phyloP scores from a whole-genome alignment of 306 rosid genomes.

The Quercus gilva region DNA sequence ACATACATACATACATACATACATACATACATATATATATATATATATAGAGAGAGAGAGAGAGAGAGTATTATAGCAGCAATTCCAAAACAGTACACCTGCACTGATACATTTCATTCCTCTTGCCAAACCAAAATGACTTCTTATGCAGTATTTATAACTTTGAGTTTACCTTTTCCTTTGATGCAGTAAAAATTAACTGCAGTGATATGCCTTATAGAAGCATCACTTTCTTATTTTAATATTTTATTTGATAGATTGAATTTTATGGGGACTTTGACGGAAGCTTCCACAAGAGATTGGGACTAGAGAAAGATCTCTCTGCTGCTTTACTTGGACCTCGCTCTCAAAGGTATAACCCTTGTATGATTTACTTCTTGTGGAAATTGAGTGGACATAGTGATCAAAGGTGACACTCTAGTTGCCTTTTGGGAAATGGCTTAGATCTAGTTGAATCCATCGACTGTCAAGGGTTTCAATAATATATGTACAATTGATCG shows the following conservation, averaged over 20 bases:
- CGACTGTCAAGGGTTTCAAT: conserved; percentile 1
- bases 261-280: conserved; percentile 95
- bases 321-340: conserved; percentile 88
- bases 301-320: conserved; percentile 81
- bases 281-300: conserved; percentile 87
- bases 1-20: no score
- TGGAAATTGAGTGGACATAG: not conserved
- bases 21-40: no score
- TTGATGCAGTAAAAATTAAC: not conserved
- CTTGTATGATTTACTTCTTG: not conserved
- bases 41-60: no score
- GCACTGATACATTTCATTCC: no score
- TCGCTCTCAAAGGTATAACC: conserved; percentile 69
- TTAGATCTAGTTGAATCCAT: not conserved
- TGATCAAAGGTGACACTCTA: not conserved
- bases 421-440: conserved; percentile 9
- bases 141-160: not conserved
- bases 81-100: no score
- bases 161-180: not conserved
- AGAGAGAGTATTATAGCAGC: not conserved
- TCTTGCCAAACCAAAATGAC: not conserved
- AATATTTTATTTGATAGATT: conserved; percentile 42
- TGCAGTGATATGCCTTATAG: not conserved
- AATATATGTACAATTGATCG: not conserved
- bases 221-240: not conserved